Evolutionary conservation across 306 rosid genomes (phyloP).

Genomic region (Styphnolobium japonicum): DNA sequence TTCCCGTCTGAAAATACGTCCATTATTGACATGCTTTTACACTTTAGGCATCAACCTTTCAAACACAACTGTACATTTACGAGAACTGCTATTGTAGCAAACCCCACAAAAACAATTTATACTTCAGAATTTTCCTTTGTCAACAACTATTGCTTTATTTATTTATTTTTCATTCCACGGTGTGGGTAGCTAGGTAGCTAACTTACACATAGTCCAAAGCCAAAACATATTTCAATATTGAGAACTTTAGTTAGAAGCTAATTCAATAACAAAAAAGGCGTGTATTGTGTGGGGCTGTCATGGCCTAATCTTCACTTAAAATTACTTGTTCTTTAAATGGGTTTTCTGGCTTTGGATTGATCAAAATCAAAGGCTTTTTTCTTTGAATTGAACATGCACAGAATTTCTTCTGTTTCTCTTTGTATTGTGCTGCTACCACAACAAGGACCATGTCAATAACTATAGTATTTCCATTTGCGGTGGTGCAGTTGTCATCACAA

Average conservation of each 20-base stretch:
- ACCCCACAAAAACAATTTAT: neutral
- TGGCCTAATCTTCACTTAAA: neutral
- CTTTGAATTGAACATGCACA: neutral
- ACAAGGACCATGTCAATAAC: neutral
- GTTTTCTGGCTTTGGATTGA: neutral
- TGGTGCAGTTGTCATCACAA: constrained; percentile 67
- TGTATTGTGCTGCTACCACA: neutral
- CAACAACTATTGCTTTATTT: neutral
- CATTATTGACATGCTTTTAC: neutral
- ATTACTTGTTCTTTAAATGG: neutral
- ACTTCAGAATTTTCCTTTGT: neutral
- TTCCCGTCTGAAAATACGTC: neutral
- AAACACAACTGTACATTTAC: constrained; percentile 7
- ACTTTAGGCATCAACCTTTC: constrained; percentile 21
- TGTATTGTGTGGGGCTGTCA: neutral
- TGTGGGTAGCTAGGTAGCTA: neutral
- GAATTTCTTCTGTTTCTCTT: neutral
- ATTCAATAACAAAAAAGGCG: neutral
- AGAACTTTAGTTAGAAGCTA: neutral
- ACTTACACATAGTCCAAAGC: neutral
- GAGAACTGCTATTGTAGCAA: neutral
- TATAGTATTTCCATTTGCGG: neutral
- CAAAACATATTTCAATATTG: neutral
- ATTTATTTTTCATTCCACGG: neutral
- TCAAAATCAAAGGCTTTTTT: neutral